A percentile compares a stretch with the other conserved stretches of the same genome.
Evolutionary conservation across 1,284 basidiomycete genomes (phyloP).

Genomic region (Hemileia vastatrix): DNA sequence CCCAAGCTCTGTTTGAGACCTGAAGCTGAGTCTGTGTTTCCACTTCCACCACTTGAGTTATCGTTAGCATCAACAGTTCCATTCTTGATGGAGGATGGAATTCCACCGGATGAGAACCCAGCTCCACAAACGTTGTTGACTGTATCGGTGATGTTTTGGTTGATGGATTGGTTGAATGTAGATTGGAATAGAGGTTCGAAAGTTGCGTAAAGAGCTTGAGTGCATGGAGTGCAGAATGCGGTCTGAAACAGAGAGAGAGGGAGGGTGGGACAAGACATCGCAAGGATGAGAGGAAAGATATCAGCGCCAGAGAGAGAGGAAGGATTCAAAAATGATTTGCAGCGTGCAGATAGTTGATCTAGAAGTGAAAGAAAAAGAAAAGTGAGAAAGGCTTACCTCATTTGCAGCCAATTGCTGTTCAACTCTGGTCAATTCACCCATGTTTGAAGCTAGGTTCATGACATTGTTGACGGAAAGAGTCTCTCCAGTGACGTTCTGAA

Average conservation of each 20-base stretch:
- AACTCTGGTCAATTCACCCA: not conserved
- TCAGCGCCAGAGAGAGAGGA: no score
- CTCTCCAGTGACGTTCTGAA: not conserved
- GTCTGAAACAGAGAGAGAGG: no score
- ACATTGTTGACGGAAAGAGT: not conserved
- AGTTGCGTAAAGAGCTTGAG: not conserved
- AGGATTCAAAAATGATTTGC: no score
- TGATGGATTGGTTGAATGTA: not conserved
- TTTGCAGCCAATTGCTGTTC: not conserved
- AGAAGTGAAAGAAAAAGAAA: not conserved
- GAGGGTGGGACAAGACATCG: no score
- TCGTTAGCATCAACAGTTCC: not conserved
- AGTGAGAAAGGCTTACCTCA: not conserved
- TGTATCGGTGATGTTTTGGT: not conserved
- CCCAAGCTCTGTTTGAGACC: not conserved
- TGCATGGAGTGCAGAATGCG: no score
- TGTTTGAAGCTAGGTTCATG: not conserved
- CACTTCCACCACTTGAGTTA: not conserved
- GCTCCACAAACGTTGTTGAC: not conserved
- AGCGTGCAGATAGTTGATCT: no score
- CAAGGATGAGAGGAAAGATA: no score
- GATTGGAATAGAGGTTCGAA: not conserved
- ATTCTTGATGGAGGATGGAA: not conserved
- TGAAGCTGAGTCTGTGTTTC: not conserved
- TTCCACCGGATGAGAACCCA: not conserved